A percentile compares a stretch with the other conserved stretches of the same genome.
phyloP scores from a whole-genome alignment of 345 rosid genomes.

The Eucalyptus tenuipes region DNA sequence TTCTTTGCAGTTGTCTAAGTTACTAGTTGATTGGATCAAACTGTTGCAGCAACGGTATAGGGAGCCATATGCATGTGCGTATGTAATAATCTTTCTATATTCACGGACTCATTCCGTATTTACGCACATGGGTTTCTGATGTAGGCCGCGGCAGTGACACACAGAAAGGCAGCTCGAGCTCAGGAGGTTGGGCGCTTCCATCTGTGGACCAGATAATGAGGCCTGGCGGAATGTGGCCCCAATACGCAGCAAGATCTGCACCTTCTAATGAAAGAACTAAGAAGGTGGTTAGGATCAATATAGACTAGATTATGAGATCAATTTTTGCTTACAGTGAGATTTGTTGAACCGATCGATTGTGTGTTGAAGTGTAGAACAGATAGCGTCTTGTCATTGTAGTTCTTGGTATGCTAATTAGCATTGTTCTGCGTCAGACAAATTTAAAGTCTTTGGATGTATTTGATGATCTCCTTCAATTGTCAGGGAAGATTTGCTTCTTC shows the following conservation, averaged over 20 bases:
- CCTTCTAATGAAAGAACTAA: background rate
- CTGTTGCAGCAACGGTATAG: background rate
- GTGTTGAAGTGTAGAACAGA: background rate
- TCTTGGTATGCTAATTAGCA: background rate
- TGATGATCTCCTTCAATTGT: background rate
- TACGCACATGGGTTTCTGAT: background rate
- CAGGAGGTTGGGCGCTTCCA: conserved; percentile 36
- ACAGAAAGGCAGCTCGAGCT: background rate
- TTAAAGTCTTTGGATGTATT: background rate
- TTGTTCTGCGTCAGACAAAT: background rate
- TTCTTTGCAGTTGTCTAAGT: background rate
- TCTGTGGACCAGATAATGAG: background rate
- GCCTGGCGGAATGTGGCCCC: background rate
- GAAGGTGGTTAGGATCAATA: conserved; percentile 64
- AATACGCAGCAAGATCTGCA: conserved; percentile 6
- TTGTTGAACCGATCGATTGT: background rate
- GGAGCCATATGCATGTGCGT: background rate
- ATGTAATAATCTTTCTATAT: conserved; percentile 2
- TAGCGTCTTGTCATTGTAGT: background rate
- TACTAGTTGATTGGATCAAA: background rate
- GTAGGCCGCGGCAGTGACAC: background rate
- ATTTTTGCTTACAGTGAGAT: background rate
- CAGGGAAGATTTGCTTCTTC: background rate
- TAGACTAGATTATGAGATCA: conserved; percentile 22
- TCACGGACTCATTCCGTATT: background rate